These are phyloP conservation scores for Puccinia triticina DNA, from an alignment of 1,284 basidiomycete genomes.

Conservation along the genomic window DNA sequence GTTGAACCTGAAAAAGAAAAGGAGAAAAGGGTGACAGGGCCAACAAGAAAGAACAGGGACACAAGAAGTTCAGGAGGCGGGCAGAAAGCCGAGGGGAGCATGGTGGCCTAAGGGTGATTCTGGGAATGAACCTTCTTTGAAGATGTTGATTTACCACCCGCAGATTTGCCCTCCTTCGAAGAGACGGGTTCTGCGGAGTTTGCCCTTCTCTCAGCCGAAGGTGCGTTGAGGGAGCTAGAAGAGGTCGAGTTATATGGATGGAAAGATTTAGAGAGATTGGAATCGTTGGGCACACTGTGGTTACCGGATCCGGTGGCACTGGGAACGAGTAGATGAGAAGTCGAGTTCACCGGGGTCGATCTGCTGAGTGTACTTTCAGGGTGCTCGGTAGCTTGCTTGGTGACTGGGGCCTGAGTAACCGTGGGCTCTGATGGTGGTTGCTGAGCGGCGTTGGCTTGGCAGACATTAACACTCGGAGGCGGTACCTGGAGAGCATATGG, in stretches of 20 bases:
- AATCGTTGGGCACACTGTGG: neutral
- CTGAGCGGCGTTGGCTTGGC: neutral
- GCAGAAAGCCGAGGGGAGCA: no score
- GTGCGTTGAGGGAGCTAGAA: neutral
- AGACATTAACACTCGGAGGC: neutral
- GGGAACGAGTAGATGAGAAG: neutral
- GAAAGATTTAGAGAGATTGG: neutral
- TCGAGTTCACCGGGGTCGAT: neutral
- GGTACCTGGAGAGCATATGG: neutral
- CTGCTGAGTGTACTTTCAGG: neutral
- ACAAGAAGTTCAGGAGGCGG: no score
- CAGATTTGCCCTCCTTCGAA: no score
- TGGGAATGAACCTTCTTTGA: no score
- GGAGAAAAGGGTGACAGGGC: no score
- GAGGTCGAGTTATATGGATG: neutral
- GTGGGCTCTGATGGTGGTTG: neutral
- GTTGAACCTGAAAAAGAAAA: no score
- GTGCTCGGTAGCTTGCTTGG: neutral
- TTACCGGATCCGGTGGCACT: neutral
- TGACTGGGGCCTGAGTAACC: neutral
- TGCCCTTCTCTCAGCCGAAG: no score
- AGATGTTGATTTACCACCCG: no score
- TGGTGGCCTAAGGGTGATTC: no score
- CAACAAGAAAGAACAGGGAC: no score
- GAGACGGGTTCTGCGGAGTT: no score